Evolutionary conservation across 306 rosid genomes (phyloP).

Genomic region (Urtica urens): DNA sequence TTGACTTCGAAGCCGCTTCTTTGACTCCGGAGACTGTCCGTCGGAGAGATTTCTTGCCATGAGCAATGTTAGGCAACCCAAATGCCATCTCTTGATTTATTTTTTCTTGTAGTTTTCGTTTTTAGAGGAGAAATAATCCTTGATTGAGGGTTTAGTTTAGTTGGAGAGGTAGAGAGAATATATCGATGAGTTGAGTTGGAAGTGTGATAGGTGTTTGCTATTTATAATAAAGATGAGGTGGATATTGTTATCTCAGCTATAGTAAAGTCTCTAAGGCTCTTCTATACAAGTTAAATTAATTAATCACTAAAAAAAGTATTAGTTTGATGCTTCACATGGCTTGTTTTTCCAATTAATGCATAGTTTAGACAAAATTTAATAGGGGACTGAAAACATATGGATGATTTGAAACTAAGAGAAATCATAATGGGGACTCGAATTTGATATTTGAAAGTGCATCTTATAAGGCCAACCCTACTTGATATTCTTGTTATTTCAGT

Average conservation of each 20-base stretch:
- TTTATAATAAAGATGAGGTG: neutral
- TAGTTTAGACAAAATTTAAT: neutral
- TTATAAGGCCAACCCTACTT: no score
- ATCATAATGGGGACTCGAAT: no score
- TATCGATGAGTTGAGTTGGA: neutral
- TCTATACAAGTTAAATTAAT: neutral
- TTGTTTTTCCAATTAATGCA: neutral
- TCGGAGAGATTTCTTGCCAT: slow-evolving; percentile 4
- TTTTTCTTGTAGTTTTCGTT: neutral
- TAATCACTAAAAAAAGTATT: no score
- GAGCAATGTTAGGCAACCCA: neutral
- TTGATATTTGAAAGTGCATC: no score
- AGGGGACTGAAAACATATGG: neutral
- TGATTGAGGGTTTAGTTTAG: no score
- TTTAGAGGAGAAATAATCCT: neutral
- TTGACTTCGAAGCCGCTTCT: neutral
- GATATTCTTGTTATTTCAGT: no score
- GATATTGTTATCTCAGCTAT: no score
- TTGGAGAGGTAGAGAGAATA: neutral
- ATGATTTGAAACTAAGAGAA: no score
- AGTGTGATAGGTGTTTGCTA: neutral
- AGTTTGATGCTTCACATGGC: neutral
- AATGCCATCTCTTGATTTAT: neutral
- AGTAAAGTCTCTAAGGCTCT: neutral
- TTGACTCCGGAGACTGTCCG: neutral